Base-by-base conservation (phyloP, 805 yeast genomes). In the Candida jianshihensis region DNA sequence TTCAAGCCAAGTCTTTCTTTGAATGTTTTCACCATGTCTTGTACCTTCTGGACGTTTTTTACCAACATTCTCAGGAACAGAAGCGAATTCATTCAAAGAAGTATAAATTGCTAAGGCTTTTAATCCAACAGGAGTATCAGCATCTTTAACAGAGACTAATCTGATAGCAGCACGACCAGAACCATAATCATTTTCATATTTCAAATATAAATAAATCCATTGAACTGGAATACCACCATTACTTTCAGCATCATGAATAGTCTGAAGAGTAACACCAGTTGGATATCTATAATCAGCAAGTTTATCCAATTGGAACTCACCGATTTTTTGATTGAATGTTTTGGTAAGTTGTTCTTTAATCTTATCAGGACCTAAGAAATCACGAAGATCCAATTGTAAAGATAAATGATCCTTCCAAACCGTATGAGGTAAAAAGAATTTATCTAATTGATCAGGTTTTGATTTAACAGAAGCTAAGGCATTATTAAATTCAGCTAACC, bases 351-450 rank as follows among this genome's bases (percentile, higher is more conserved):
- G 42, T 10, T 39, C 26, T 31, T 51, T 46, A 35, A 64, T 59
- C 28, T 48, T 44, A 0, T 52, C 52, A 9, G 54, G 45, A 14
- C 62, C 63, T 17, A 56, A 43, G 40, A 48, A 57, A 36, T 56
- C 58, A 24, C 57, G 58, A 24, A 60, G 41, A 30, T 64, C 64
- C 53, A 58, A 49, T 18, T 53, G 47, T 20, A 63, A 46, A 13
- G 57, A 42, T 26, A 61, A 44, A 42, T 63, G 66, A 40, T 64
- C 70, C 40, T 59, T 59, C 70, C 69, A 63, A 28, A 54, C 40
- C 1, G 57, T 48, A 39, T 59, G 59, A 5, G 53, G 47, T 21
- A 49, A 26, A 15, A 61, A 35, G 20, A 59, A 44, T 34, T 48
- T 39, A 28, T 48, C 56, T 34, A 59, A 35, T 14, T 31, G 39